These are phyloP conservation scores for Colletotrichum navitas DNA, from an alignment of 2,329 filamentous ascomycete genomes.

Conservation along the genomic window DNA sequence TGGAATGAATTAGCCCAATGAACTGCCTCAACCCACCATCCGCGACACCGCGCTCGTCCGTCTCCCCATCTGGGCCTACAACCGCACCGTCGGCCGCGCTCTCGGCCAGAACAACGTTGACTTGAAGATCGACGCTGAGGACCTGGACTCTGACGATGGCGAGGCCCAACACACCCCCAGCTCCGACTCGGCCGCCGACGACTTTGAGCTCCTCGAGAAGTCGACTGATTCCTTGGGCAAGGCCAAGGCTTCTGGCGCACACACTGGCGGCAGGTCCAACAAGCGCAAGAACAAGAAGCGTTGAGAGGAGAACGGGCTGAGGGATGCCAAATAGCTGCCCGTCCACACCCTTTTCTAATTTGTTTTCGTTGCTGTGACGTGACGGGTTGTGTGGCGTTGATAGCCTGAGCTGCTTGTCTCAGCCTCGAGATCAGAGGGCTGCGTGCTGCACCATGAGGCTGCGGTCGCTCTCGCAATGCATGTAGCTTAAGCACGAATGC, in stretches of 20 bases:
- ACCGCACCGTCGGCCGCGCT: slow-evolving; percentile 64
- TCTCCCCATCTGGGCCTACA: slow-evolving; percentile 81
- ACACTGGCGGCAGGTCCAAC: slow-evolving; percentile 61
- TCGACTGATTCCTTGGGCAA: slow-evolving; percentile 67
- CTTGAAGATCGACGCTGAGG: slow-evolving; percentile 53
- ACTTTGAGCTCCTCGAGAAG: slow-evolving; percentile 74
- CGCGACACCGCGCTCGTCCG: slow-evolving; percentile 86
- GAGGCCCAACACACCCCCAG: slow-evolving; percentile 66
- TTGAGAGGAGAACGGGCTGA: slow-evolving; percentile 47
- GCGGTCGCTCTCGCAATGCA: slow-evolving; percentile 5
- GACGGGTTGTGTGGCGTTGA: slow-evolving; percentile 8
- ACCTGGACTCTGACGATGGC: slow-evolving; percentile 59
- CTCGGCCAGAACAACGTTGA: slow-evolving; percentile 54
- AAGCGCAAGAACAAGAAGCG: slow-evolving; percentile 69
- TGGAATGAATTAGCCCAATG: slow-evolving; percentile 71
- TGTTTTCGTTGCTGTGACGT: background rate
- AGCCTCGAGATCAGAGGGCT: background rate
- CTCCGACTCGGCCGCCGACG: slow-evolving; percentile 69
- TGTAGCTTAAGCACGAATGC: slow-evolving; percentile 35
- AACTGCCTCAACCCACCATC: slow-evolving; percentile 82
- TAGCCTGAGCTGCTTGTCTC: background rate
- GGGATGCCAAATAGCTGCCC: background rate
- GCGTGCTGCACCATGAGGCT: slow-evolving; percentile 18
- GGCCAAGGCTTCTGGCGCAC: slow-evolving; percentile 63
- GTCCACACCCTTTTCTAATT: background rate